phyloP scores from a whole-genome alignment of 257 asterid species.

The Ophiorrhiza pumila region DNA sequence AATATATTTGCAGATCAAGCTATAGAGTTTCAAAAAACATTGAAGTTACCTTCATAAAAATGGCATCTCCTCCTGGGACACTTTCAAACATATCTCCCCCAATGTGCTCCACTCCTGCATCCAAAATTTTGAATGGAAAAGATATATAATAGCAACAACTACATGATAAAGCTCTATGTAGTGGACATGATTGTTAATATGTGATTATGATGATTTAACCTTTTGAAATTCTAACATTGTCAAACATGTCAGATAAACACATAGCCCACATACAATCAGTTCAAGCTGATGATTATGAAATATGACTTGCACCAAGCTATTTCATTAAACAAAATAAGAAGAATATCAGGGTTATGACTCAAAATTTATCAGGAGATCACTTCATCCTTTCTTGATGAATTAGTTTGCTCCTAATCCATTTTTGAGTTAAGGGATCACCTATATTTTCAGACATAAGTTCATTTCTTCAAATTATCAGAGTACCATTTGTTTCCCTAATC shows the following conservation, averaged over 20 bases:
- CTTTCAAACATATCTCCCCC: conserved; percentile 21
- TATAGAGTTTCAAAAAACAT: neutral
- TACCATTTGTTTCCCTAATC: neutral
- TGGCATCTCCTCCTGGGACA: conserved; percentile 18
- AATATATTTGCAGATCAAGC: neutral
- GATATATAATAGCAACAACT: neutral
- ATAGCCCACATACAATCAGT: neutral
- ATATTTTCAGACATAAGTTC: too few relatives aligned
- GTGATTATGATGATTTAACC: neutral
- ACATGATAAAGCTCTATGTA: neutral
- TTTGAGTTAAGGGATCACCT: neutral
- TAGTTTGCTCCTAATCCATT: neutral
- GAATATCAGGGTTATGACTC: neutral
- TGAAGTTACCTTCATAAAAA: conserved; percentile 7
- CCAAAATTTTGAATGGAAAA: neutral
- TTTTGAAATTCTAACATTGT: neutral
- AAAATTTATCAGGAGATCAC: neutral
- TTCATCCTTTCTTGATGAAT: neutral
- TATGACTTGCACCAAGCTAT: neutral
- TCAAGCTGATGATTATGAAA: neutral
- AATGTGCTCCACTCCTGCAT: conserved; percentile 17
- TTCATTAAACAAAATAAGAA: neutral
- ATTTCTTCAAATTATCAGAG: neutral
- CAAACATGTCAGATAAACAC: neutral
- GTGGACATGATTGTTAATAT: neutral